These are phyloP conservation scores for Aureobasidium sp. DNA, from an alignment of 2,329 filamentous ascomycete species.

Conservation along the genomic window DNA sequence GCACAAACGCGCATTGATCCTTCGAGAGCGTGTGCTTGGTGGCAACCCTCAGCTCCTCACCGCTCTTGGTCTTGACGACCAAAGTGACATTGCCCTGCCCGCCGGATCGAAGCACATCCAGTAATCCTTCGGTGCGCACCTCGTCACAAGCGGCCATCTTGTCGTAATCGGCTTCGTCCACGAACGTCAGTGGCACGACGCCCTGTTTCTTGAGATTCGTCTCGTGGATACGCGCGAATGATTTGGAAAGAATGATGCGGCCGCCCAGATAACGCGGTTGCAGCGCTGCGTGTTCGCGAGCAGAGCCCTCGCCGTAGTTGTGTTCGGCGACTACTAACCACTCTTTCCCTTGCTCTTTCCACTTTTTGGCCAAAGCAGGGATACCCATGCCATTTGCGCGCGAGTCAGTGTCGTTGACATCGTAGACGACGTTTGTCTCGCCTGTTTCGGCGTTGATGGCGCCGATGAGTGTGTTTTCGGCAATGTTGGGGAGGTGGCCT, in stretches of 20 bases:
- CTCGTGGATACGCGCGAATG: conserved; percentile 88
- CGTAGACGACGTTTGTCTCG: conserved; percentile 88
- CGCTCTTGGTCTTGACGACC: conserved; percentile 42
- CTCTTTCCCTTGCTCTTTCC: conserved; percentile 66
- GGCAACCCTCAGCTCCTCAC: conserved; percentile 61
- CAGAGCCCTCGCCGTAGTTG: conserved; percentile 91
- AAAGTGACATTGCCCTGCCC: conserved; percentile 73
- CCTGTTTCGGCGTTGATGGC: conserved; percentile 87
- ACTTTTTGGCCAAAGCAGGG: conserved; percentile 76
- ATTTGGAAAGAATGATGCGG: conserved; percentile 75
- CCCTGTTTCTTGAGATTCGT: conserved; percentile 97
- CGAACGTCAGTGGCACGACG: conserved; percentile 88
- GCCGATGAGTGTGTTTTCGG: conserved; percentile 92
- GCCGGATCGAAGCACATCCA: conserved; percentile 69
- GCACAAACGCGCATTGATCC: conserved; percentile 86
- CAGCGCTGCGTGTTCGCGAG: conserved; percentile 81
- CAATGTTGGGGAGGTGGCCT: conserved; percentile 96
- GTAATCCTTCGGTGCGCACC: conserved; percentile 74
- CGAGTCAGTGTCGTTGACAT: conserved; percentile 65
- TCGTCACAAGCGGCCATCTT: conserved; percentile 73
- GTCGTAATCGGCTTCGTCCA: conserved; percentile 81
- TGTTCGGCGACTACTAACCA: conserved; percentile 97
- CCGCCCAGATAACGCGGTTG: conserved; percentile 88
- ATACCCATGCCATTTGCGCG: conserved; percentile 50
- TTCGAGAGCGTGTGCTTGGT: conserved; percentile 83